These are phyloP conservation scores for Rhododendron mucronatum DNA, from an alignment of 148 eudicot genomes.

Conservation along the genomic window DNA sequence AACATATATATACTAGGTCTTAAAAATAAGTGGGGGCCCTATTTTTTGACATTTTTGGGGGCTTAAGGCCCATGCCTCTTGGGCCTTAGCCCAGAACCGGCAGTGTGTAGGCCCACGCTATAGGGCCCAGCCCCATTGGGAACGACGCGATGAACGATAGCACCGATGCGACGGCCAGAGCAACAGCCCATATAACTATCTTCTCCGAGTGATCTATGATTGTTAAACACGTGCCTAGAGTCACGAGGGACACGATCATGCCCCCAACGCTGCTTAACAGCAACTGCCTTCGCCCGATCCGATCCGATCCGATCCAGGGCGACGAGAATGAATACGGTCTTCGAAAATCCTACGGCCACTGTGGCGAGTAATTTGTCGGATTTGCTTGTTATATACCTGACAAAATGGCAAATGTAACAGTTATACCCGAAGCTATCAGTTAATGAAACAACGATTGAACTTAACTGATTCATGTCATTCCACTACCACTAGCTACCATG, in stretches of 20 bases:
- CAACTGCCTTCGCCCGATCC: slow-evolving; percentile 27
- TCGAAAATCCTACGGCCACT: slow-evolving; percentile 26
- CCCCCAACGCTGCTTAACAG: slow-evolving; percentile 22
- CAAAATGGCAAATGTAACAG: no score
- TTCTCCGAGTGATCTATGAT: slow-evolving; percentile 18
- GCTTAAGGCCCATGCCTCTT: no score
- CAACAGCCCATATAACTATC: slow-evolving; percentile 23
- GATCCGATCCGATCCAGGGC: slow-evolving; percentile 27
- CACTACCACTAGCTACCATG: no score
- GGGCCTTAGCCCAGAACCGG: no score
- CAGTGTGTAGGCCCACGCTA: slow-evolving; percentile 26
- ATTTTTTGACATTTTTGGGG: no score
- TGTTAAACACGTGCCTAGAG: slow-evolving; percentile 14
- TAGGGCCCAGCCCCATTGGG: slow-evolving; percentile 1
- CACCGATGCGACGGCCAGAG: slow-evolving; percentile 18
- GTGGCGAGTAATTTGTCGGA: slow-evolving; percentile 22
- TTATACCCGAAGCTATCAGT: no score
- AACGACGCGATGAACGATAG: not conserved
- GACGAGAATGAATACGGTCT: slow-evolving; percentile 31
- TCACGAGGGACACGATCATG: slow-evolving; percentile 19
- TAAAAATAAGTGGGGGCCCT: no score
- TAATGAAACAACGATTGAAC: no score
- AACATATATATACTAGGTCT: no score
- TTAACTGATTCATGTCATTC: no score
- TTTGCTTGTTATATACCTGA: slow-evolving; percentile 20